Evolutionary conservation across 2,329 filamentous ascomycete genomes (phyloP).

Genomic region (Byssothecium circinans): DNA sequence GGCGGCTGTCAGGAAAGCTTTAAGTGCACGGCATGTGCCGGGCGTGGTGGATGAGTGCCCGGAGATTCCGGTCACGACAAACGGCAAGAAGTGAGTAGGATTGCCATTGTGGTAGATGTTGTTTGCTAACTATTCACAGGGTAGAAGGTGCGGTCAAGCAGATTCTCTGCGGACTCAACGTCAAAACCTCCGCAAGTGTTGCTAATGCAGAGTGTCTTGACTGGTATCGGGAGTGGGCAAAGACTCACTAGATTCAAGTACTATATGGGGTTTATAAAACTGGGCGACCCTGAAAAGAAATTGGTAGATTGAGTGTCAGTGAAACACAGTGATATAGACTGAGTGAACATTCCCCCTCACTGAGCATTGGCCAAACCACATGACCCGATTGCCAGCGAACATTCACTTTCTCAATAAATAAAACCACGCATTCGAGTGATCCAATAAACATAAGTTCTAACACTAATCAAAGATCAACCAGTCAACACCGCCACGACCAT

Average conservation of each 20-base stretch:
- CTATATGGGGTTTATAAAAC: too few species aligned
- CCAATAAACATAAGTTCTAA: too few species aligned
- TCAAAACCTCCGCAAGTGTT: slow-evolving; percentile 91
- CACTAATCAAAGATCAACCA: too few species aligned
- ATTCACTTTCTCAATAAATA: too few species aligned
- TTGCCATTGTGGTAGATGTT: not conserved
- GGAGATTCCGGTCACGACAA: slow-evolving; percentile 87
- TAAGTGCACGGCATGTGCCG: slow-evolving; percentile 89
- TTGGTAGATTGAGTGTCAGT: not conserved
- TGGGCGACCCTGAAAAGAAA: not conserved
- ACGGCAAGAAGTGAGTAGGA: slow-evolving; percentile 83
- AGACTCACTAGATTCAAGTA: slow-evolving; percentile 18
- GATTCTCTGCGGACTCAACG: slow-evolving; percentile 82
- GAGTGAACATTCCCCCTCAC: too few species aligned
- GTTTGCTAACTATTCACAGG: slow-evolving; percentile 46
- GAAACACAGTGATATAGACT: too few species aligned
- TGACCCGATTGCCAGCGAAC: too few species aligned
- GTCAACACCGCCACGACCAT: too few species aligned
- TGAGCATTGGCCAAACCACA: too few species aligned
- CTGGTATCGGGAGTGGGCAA: slow-evolving; percentile 79
- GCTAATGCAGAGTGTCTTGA: slow-evolving; percentile 85
- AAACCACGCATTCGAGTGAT: too few species aligned
- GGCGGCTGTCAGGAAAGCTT: slow-evolving; percentile 68
- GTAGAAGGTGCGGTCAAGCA: slow-evolving; percentile 97
- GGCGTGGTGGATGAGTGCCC: slow-evolving; percentile 78